Evolutionary conservation across 768 basidiomycete species (phyloP), one percentile per base, ranked within the genome.

Genomic region (Amanita phalloides): DNA sequence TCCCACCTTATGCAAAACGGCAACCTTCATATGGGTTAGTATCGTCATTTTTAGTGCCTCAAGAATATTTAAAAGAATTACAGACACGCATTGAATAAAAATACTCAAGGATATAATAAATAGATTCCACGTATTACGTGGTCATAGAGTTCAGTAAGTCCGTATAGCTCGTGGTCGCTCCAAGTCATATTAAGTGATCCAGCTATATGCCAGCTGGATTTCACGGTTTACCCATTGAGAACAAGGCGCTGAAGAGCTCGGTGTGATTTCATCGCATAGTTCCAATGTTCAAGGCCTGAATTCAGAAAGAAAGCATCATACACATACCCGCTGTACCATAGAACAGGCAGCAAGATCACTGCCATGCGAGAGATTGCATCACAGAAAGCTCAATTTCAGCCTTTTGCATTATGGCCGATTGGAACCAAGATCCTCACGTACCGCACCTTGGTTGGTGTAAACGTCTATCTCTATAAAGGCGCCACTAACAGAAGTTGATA

Each of bases 1-100:
- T 0, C n/a, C 95, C 95, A 30, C 96, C 96, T 0, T 98, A 98
- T 61, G 95, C 95, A n/a, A 1, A 99, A 99, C 62, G 96, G 96
- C 0, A 79, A 90, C 63, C 70, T 99, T 38, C 95, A 99, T 63
- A 93, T 94, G 74, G 95, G 94, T 95, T 56, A 54, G 10, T 11
- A 14, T 28, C 17, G 38, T 25, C n/a, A 37, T n/a, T 17, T 20
- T 25, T 49, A 14, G 35, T 20, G 45, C n/a, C 39, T 35, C 10
- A 23, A 11, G 36, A 32, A 17, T 26, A n/a, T 20, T 57, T 14
- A 42, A 32, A 36, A 45, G 13, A 14, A 32, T 37, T 14, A 14
- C 54, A 96, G 95, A 6, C 95, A 99, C 63, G 93, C 94, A 0
- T 65, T 98, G 55, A 99, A 98, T 69, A n/a, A 96, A 97, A 64